Conservation (phyloP, 2,329 filamentous ascomycete genomes). For the Paraconiothyrium sp. region DNA sequence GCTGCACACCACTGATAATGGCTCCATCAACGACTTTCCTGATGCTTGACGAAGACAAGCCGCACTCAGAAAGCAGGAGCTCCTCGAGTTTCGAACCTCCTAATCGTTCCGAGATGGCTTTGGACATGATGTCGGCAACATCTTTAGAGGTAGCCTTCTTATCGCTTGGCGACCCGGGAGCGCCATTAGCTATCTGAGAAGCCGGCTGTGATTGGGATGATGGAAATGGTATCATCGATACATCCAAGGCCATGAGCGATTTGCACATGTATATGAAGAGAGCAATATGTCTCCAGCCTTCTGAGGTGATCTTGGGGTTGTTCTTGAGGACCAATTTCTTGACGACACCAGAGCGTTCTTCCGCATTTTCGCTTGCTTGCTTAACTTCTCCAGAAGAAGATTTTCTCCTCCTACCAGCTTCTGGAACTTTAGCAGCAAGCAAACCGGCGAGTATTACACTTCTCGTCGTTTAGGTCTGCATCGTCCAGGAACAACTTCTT, state of each 20-base stretch:
- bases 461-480: slow-evolving; percentile 86
- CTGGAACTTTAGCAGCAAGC: slow-evolving; percentile 77
- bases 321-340: slow-evolving; percentile 90
- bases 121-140: slow-evolving; percentile 73
- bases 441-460: slow-evolving; percentile 89
- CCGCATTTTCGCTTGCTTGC: slow-evolving; percentile 37
- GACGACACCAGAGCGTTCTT: slow-evolving; percentile 74
- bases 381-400: slow-evolving; percentile 26
- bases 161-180: slow-evolving; percentile 17
- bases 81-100: slow-evolving; percentile 82
- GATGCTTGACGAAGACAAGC: slow-evolving; percentile 75
- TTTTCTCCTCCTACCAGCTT: slow-evolving; percentile 58
- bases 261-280: slow-evolving; percentile 91
- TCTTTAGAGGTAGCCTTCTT: slow-evolving; percentile 54
- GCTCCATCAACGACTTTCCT: slow-evolving; percentile 81
- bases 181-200: slow-evolving; percentile 25
- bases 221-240: slow-evolving; percentile 81
- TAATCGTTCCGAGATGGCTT: slow-evolving; percentile 78
- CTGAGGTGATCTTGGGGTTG: slow-evolving; percentile 81
- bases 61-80: slow-evolving; percentile 82
- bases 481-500: slow-evolving; percentile 87
- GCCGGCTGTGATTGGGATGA: slow-evolving; percentile 27
- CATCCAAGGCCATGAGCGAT: slow-evolving; percentile 83
- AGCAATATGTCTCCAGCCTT: slow-evolving; percentile 91
- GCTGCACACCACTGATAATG: slow-evolving; percentile 77